These are phyloP conservation scores for Panus rudis DNA, from an alignment of 768 basidiomycete genomes.

Conservation along the genomic window DNA sequence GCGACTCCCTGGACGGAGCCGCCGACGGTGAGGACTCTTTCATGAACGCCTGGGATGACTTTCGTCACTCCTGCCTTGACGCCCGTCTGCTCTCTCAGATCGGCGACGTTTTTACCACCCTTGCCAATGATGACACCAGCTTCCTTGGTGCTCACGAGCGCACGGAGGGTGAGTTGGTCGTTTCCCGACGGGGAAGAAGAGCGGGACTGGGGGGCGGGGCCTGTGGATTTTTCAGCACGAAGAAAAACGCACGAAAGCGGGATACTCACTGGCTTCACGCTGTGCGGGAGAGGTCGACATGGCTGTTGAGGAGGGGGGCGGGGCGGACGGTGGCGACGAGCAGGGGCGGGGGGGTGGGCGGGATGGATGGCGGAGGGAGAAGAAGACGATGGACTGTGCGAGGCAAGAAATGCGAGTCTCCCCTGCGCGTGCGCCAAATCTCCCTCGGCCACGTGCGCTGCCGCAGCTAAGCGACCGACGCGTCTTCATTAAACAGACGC, in stretches of 20 bases:
- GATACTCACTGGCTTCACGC: conserved; percentile 46
- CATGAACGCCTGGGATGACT: conserved; percentile 95
- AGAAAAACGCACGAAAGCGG: conserved; percentile 9
- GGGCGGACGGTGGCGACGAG: conserved; percentile 23
- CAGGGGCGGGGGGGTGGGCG: conserved; percentile 22
- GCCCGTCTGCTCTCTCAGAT: conserved; percentile 89
- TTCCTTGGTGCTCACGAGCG: conserved; percentile 95
- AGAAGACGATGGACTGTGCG: conserved; percentile 22
- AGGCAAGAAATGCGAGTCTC: no score
- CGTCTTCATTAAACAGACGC: conserved; percentile 9
- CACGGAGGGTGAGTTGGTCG: conserved; percentile 83
- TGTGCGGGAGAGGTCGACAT: conserved; percentile 59
- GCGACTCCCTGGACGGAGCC: conserved; percentile 91
- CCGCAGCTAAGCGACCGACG: conserved; percentile 8
- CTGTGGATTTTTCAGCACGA: conserved; percentile 28
- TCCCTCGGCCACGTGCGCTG: conserved; percentile 10
- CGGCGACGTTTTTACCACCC: conserved; percentile 95
- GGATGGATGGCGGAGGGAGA: conserved; percentile 23
- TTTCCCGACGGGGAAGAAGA: conserved; percentile 65
- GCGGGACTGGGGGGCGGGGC: conserved; percentile 60
- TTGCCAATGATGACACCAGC: conserved; percentile 97
- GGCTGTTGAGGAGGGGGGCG: conserved; percentile 27
- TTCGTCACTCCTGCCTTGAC: conserved; percentile 99
- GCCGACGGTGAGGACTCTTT: conserved; percentile 92
- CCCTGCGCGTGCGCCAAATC: no score